Evolutionary conservation across 768 basidiomycete species (phyloP).

Genomic region (Termitomyces eurrhizus): DNA sequence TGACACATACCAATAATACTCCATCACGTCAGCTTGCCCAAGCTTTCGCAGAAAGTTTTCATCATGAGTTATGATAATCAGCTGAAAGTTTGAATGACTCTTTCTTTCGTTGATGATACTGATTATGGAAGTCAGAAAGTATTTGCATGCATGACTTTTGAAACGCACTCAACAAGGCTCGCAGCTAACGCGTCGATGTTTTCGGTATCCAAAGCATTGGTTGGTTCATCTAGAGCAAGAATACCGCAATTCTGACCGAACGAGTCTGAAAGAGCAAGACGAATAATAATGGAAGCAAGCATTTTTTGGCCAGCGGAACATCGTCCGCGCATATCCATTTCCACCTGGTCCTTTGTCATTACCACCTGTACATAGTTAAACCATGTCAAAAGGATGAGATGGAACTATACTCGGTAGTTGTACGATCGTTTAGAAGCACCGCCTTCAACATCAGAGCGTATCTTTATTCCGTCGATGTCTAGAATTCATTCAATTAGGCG

Average conservation of each 20-base stretch:
- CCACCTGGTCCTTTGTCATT: slow-evolving; percentile 98
- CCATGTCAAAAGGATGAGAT: slow-evolving; percentile 5
- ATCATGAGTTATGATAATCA: slow-evolving; percentile 96
- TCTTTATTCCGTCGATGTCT: slow-evolving; percentile 98
- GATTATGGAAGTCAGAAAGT: slow-evolving; percentile 6
- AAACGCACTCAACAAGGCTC: slow-evolving; percentile 84
- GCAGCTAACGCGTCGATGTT: slow-evolving; percentile 93
- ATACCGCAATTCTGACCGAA: slow-evolving; percentile 99
- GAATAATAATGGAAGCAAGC: slow-evolving; percentile 96
- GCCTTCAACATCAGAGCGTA: slow-evolving; percentile 91
- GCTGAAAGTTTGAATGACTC: slow-evolving; percentile 88
- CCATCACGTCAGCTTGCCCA: slow-evolving; percentile 89
- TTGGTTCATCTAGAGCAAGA: slow-evolving; percentile 95
- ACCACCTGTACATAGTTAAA: slow-evolving; percentile 63
- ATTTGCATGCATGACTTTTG: neutral
- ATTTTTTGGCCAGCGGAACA: slow-evolving; percentile 99
- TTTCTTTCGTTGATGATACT: slow-evolving; percentile 95
- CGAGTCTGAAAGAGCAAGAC: slow-evolving; percentile 93
- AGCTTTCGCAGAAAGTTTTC: slow-evolving; percentile 91
- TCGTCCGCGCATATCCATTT: slow-evolving; percentile 99
- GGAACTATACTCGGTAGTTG: slow-evolving; percentile 78
- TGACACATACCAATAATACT: slow-evolving; percentile 78
- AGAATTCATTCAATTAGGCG: slow-evolving; percentile 2
- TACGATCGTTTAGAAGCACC: slow-evolving; percentile 89
- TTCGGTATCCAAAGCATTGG: slow-evolving; percentile 93